Conservation (phyloP, 768 basidiomycete genomes). For the Serendipita indica region DNA sequence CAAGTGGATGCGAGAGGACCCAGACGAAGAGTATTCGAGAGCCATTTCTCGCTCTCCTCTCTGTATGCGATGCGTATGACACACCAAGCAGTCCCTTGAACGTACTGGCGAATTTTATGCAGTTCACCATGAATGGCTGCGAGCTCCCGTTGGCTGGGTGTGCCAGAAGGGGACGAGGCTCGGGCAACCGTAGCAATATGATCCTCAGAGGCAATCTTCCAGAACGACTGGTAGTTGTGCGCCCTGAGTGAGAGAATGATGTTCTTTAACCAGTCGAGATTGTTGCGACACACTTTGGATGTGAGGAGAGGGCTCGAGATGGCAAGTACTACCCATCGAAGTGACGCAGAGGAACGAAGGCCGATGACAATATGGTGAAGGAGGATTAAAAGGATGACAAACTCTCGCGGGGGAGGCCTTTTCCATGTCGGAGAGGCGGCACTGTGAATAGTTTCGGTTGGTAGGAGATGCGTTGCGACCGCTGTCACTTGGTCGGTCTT, state of each 20-base stretch:
- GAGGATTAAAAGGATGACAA: not conserved
- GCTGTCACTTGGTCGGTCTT: constrained; percentile 1
- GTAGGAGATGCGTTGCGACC: not conserved
- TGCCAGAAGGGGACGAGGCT: not conserved
- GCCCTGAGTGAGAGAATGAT: not conserved
- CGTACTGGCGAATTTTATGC: not conserved
- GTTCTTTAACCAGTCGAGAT: not conserved
- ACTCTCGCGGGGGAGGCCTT: not conserved
- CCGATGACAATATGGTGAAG: not conserved
- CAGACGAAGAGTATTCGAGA: not conserved
- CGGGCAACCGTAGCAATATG: not conserved
- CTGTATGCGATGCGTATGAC: constrained; percentile 7
- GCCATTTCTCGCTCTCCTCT: not conserved
- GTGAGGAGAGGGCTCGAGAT: not conserved
- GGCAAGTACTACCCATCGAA: not conserved
- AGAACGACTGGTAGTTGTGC: not conserved
- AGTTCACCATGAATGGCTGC: not conserved
- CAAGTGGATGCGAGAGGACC: not conserved
- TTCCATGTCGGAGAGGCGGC: not conserved
- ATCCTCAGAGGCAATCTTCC: not conserved
- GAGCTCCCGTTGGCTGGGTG: not conserved
- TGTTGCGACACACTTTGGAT: not conserved
- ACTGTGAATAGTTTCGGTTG: too few species aligned
- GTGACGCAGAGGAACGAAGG: not conserved
- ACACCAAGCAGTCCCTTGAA: not conserved